phyloP scores from a whole-genome alignment of 2,329 filamentous ascomycete genomes.

The Fonsecaea pugnacius region DNA sequence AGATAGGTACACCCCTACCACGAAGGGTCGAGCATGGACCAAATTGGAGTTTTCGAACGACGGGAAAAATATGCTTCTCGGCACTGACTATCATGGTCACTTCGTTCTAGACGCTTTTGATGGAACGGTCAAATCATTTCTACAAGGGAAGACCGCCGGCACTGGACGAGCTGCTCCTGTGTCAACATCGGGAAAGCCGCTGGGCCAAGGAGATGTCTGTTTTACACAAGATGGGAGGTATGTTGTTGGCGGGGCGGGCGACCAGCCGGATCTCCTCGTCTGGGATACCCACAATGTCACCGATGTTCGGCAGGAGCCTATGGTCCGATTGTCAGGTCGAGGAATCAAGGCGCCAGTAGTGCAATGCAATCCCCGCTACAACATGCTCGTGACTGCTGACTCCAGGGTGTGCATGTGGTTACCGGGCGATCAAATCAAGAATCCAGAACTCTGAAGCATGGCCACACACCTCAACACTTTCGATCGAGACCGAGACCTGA shows the following conservation, averaged over 20 bases:
- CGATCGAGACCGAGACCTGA: not conserved
- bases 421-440: constrained; percentile 48
- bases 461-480: not conserved
- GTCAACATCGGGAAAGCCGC: constrained; percentile 59
- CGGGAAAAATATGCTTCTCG: constrained; percentile 81
- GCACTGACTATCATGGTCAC: constrained; percentile 82
- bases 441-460: constrained; percentile 30
- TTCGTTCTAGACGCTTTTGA: constrained; percentile 93
- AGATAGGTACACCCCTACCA: constrained; percentile 58
- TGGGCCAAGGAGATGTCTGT: constrained; percentile 74
- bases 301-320: constrained; percentile 58
- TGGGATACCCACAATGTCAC: constrained; percentile 76
- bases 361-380: constrained; percentile 87
- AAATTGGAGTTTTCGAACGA: constrained; percentile 96
- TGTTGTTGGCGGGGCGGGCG: constrained; percentile 76
- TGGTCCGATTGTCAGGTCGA: constrained; percentile 49
- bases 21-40: constrained; percentile 68
- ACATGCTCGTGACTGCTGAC: constrained; percentile 88
- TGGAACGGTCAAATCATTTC: constrained; percentile 75
- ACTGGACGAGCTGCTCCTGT: constrained; percentile 56
- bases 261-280: constrained; percentile 72
- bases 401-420: constrained; percentile 80
- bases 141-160: constrained; percentile 56
- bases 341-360: constrained; percentile 70
- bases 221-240: constrained; percentile 89